phyloP scores from a whole-genome alignment of 106 monocot genomes.

The Narthecium ossifragum region DNA sequence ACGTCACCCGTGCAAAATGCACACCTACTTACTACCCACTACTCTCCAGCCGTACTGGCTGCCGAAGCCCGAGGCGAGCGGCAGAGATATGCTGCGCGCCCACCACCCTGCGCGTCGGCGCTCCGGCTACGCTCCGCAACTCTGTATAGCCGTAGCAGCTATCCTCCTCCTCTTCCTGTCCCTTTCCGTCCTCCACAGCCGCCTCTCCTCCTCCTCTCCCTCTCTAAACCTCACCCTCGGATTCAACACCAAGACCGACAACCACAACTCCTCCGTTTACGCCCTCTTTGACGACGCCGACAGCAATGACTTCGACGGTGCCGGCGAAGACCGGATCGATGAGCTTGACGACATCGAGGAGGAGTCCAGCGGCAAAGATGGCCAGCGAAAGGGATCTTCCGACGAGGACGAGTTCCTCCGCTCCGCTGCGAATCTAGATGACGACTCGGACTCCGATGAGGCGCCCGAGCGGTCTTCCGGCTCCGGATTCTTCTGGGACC shows the following conservation, averaged over 20 bases:
- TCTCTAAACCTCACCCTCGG: conserved; percentile 3
- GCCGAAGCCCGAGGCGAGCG: too few species aligned
- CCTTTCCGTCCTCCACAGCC: conserved; percentile 57
- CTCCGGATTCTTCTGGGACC: conserved; percentile 65
- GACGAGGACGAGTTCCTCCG: conserved; percentile 7
- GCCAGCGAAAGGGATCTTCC: background rate
- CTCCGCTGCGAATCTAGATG: too few species aligned
- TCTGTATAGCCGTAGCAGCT: conserved; percentile 42
- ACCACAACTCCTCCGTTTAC: background rate
- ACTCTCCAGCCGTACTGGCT: too few species aligned
- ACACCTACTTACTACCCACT: too few species aligned
- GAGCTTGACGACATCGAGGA: conserved; percentile 43
- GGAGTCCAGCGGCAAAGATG: too few species aligned
- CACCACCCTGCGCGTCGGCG: conserved; percentile 35
- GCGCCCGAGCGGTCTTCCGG: background rate
- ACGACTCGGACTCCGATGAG: conserved; percentile 12
- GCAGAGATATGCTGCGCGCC: conserved; percentile 23
- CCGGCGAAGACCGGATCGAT: conserved; percentile 40
- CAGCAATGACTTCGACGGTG: conserved; percentile 30
- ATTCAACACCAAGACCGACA: conserved; percentile 2
- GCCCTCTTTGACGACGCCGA: conserved; percentile 34
- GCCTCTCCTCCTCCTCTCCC: conserved; percentile 37
- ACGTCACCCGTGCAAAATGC: too few species aligned
- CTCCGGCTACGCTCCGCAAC: conserved; percentile 26
- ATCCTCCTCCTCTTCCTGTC: conserved; percentile 45